phyloP scores from a whole-genome alignment of 495 filamentous ascomycete species.

The Hypoxylon cercidicola region DNA sequence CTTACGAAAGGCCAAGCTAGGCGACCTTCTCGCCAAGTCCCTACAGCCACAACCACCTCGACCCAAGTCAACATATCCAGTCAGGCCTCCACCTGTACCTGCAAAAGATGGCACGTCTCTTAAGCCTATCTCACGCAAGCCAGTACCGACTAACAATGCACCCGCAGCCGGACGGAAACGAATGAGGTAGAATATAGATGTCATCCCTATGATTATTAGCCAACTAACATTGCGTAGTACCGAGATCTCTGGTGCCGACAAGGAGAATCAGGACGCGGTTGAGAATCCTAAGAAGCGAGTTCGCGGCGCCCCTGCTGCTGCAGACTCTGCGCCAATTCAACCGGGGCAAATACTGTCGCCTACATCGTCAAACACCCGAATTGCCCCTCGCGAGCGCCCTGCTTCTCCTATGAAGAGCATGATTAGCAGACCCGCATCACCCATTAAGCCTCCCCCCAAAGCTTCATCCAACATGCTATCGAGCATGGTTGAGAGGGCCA shows the following conservation, averaged over 20 bases:
- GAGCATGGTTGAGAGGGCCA: conserved; percentile 69
- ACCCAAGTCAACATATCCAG: conserved; percentile 40
- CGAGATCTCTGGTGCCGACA: conserved; percentile 73
- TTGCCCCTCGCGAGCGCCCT: conserved; percentile 59
- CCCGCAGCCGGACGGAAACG: conserved; percentile 64
- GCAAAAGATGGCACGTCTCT: conserved; percentile 41
- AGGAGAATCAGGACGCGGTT: conserved; percentile 77
- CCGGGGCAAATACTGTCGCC: conserved; percentile 75
- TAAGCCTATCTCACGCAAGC: conserved; percentile 42
- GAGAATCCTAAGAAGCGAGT: conserved; percentile 58
- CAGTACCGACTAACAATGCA: conserved; percentile 39
- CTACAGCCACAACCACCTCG: conserved; percentile 29
- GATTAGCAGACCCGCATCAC: conserved; percentile 53
- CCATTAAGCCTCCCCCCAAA: conserved; percentile 53
- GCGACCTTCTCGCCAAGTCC: conserved; percentile 72
- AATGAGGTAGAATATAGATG: conserved; percentile 65
- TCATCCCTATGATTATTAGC: conserved; percentile 11
- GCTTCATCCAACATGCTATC: conserved; percentile 57
- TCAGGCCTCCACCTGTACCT: conserved; percentile 42
- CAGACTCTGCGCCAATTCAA: conserved; percentile 40
- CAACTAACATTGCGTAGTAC: conserved; percentile 59
- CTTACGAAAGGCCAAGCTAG: conserved; percentile 83
- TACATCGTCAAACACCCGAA: conserved; percentile 80
- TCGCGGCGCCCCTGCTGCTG: conserved; percentile 37
- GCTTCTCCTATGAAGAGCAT: conserved; percentile 51